phyloP scores from a whole-genome alignment of 1,284 basidiomycete genomes.

The Heterobasidion annosum region DNA sequence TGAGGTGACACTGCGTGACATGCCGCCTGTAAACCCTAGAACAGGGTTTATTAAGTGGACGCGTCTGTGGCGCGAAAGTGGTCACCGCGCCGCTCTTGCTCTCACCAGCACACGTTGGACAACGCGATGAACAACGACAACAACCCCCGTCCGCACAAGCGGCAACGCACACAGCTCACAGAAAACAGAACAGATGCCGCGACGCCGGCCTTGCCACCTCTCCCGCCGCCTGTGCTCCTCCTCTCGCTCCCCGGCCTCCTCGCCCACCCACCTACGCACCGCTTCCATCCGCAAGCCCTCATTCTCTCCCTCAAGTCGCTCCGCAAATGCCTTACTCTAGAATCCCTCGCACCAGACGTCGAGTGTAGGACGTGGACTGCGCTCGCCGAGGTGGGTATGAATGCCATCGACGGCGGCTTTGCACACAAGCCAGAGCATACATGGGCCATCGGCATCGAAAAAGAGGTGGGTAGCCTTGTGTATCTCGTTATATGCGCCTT shows the following conservation, averaged over 20 bases:
- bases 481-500: not conserved
- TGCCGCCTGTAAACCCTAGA: too few species aligned
- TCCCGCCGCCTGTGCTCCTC: constrained; percentile 43
- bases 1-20: too few species aligned
- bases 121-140: not conserved
- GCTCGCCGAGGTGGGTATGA: constrained; percentile 56
- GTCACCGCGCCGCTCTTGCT: too few species aligned
- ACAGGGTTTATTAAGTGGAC: too few species aligned
- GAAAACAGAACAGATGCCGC: not conserved
- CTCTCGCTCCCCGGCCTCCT: constrained; percentile 52
- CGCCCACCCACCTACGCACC: constrained; percentile 52
- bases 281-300: constrained; percentile 40
- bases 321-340: constrained; percentile 39
- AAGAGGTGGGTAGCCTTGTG: constrained; percentile 31
- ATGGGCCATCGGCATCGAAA: constrained; percentile 40
- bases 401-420: constrained; percentile 37
- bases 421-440: constrained; percentile 25
- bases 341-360: constrained; percentile 42
- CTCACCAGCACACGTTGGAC: too few species aligned
- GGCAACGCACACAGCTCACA: constrained; percentile 1
- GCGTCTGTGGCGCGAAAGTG: too few species aligned
- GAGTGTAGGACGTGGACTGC: constrained; percentile 64
- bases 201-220: constrained; percentile 14
- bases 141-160: constrained; percentile 4
- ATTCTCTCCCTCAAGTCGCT: constrained; percentile 46